Evolutionary conservation across 2,329 filamentous ascomycete genomes (phyloP).

Genomic region (Geosmithia flava): DNA sequence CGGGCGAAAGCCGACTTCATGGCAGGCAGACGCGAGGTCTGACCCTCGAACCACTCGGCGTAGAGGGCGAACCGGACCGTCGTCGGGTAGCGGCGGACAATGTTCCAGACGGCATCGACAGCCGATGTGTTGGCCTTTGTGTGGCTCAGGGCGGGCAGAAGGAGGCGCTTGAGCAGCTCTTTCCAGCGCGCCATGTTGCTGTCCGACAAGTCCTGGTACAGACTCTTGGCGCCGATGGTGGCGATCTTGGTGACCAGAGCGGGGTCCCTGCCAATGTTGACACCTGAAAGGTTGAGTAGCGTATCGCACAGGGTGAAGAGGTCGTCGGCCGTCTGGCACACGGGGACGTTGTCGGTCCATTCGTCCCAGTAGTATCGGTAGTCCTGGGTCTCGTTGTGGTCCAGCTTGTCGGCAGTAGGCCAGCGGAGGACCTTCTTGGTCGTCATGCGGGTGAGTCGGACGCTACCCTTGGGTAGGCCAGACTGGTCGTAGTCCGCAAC

Average conservation of each 20-base stretch:
- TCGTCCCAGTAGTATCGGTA: slow-evolving; percentile 98
- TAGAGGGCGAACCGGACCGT: slow-evolving; percentile 78
- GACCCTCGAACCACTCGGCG: slow-evolving; percentile 80
- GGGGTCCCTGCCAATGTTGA: slow-evolving; percentile 79
- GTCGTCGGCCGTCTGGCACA: slow-evolving; percentile 85
- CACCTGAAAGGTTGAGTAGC: slow-evolving; percentile 72
- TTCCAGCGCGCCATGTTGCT: slow-evolving; percentile 70
- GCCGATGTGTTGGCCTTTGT: slow-evolving; percentile 74
- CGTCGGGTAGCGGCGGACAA: slow-evolving; percentile 68
- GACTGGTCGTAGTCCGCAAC: slow-evolving; percentile 47
- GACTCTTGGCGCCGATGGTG: slow-evolving; percentile 70
- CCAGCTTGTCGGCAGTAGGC: slow-evolving; percentile 69
- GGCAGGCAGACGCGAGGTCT: slow-evolving; percentile 62
- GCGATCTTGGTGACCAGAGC: slow-evolving; percentile 68
- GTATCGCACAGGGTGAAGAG: slow-evolving; percentile 78
- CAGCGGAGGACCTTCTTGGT: slow-evolving; percentile 64
- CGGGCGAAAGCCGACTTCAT: slow-evolving; percentile 69
- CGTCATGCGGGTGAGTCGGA: slow-evolving; percentile 46
- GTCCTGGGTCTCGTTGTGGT: slow-evolving; percentile 62
- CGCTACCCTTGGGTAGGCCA: slow-evolving; percentile 54
- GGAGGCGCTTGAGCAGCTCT: slow-evolving; percentile 66
- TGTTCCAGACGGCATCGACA: slow-evolving; percentile 75
- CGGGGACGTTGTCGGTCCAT: slow-evolving; percentile 84
- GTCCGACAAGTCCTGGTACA: slow-evolving; percentile 56
- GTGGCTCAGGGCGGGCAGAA: slow-evolving; percentile 82